These are phyloP conservation scores for Cicer pinnatifidum DNA, from an alignment of 306 rosid species.

Conservation along the genomic window DNA sequence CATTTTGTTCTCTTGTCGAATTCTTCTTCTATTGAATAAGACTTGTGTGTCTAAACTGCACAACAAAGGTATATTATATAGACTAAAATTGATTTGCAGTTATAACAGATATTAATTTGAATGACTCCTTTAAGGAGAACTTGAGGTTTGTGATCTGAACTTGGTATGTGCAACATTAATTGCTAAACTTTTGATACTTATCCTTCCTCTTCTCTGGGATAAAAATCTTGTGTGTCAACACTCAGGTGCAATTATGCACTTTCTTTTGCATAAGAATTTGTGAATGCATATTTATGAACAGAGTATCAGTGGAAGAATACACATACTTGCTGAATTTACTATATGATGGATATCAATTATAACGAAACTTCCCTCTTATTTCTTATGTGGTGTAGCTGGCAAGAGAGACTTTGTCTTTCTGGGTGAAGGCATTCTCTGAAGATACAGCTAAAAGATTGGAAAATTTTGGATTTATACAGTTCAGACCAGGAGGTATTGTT, in stretches of 20 bases:
- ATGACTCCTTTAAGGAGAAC: constrained; percentile 28
- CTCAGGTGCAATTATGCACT: background rate
- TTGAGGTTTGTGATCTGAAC: constrained; percentile 17
- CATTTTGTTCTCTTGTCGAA: constrained; percentile 7
- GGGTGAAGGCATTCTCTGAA: constrained; percentile 99
- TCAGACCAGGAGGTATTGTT: constrained; percentile 95
- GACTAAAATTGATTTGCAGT: constrained; percentile 17
- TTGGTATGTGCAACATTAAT: background rate
- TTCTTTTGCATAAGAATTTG: constrained; percentile 33
- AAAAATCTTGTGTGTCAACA: constrained; percentile 26
- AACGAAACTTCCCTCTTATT: constrained; percentile 34
- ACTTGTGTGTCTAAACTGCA: background rate
- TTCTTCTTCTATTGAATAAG: background rate
- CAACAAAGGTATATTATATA: constrained; percentile 18
- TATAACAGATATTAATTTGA: constrained; percentile 17
- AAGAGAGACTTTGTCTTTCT: constrained; percentile 96
- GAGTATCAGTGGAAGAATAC: constrained; percentile 14
- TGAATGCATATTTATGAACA: constrained; percentile 19
- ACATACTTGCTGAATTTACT: constrained; percentile 35
- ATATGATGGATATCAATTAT: constrained; percentile 28
- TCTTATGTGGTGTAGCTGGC: constrained; percentile 67
- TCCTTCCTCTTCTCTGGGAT: constrained; percentile 8
- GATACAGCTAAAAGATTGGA: constrained; percentile 98
- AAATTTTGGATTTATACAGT: constrained; percentile 97
- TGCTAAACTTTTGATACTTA: background rate